Percentiles rank a stretch among this genome's conserved stretches.
Evolutionary conservation across 2,329 filamentous ascomycete genomes (phyloP).

Genomic region (Xylariales sp.): DNA sequence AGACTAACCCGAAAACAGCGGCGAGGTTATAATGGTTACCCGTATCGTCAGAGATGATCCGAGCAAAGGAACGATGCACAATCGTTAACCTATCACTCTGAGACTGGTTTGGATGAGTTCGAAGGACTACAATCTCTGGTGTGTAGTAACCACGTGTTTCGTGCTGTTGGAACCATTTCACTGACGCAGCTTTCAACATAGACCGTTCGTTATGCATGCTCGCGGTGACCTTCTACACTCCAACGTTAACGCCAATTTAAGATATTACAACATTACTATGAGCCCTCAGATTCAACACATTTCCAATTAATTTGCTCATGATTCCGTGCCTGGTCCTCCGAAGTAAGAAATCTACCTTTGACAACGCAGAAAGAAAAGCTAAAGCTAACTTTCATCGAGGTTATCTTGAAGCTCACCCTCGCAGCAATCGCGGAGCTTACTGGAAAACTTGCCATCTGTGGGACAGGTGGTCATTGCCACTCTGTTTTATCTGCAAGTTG

Average conservation of each 20-base stretch:
- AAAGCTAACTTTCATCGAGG: constrained; percentile 14
- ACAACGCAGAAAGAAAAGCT: too few species aligned
- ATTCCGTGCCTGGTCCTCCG: constrained; percentile 3
- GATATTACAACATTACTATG: constrained; percentile 33
- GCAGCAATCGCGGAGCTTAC: constrained; percentile 37
- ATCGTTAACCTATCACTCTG: constrained; percentile 3
- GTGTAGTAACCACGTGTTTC: too few species aligned
- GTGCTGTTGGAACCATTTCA: too few species aligned
- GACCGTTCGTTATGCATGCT: constrained; percentile 37
- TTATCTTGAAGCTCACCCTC: constrained; percentile 28
- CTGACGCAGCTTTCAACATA: too few species aligned
- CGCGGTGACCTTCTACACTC: constrained; percentile 3
- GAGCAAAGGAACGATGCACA: constrained; percentile 6
- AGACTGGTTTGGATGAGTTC: constrained; percentile 6
- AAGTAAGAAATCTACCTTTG: constrained; percentile 23
- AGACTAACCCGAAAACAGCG: constrained; percentile 21
- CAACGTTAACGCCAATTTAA: constrained; percentile 2
- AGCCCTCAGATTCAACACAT: constrained; percentile 2
- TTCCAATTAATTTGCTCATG: constrained; percentile 2
- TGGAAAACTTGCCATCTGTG: constrained; percentile 43
- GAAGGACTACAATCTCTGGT: constrained; percentile 6
- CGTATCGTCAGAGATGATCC: constrained; percentile 34
- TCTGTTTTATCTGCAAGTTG: constrained; percentile 46
- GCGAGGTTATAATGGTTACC: constrained; percentile 55
- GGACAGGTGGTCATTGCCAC: constrained; percentile 53